Base-by-base conservation (phyloP, 345 rosid genomes). In the Citrus sinensis region DNA sequence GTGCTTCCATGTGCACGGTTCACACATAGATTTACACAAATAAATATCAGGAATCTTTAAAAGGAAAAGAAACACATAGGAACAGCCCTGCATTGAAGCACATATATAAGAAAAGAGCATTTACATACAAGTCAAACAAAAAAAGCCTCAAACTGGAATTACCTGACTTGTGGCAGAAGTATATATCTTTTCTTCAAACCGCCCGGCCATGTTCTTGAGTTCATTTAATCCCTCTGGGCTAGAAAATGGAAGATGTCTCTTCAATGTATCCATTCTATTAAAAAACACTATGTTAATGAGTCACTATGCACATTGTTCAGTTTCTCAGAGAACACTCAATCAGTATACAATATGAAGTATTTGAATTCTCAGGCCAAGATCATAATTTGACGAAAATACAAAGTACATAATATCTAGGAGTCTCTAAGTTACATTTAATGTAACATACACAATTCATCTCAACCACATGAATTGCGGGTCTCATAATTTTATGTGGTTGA, bases 101-200 rank as follows among this genome's bases (percentile, higher is more conserved):
- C 13, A 34, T 46, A 14, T 7, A 39, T 0, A 61, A 24, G 25
- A 13, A 7, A 39, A 58, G 13, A 59, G 4, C 14, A 14, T 19
- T 29, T 27, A 29, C 10, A 16, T 24, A 24, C 24, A 24, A 24
- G 24, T 24, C 24, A 8, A 27, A 64, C 37, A 13, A 37, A 29
- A 8, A 69, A 17, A 51, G 4, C 17, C 35, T 42, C n/a, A 55
- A 25, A 39, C 63, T 46, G 66, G 19, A 67, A 75, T 25, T 80
- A 94, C 98, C 98, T 80, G 97, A 84, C 85, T 87, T 55, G 71
- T 46, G 70, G 98, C 97, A 67, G 87, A 87, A 20, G 84, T 83
- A 79, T 78, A 94, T 62, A 80, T 89, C 86, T 88, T 94, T 78
- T 94, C 95, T 90, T 96, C 99, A 32, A 91, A 94, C 79, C 93